phyloP scores from a whole-genome alignment of 345 rosid genomes.

The Hibiscus syriacus region DNA sequence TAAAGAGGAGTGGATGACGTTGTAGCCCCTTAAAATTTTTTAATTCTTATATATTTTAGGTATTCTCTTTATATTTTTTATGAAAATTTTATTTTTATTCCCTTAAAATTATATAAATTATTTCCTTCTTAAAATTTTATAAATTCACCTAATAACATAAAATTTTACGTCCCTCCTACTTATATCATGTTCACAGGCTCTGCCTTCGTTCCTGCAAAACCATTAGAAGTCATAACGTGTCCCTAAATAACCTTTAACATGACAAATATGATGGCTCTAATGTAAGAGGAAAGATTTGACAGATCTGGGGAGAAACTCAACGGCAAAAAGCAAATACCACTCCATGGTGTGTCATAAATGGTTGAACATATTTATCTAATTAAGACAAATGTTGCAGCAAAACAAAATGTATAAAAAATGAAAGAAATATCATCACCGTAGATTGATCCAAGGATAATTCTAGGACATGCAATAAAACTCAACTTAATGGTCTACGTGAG shows the following conservation, averaged over 20 bases:
- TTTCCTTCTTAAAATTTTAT: too few species aligned
- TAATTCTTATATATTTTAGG: too few species aligned
- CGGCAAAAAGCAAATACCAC: neutral
- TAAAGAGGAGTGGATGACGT: too few species aligned
- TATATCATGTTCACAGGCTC: too few species aligned
- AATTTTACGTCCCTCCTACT: too few species aligned
- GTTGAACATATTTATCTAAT: neutral
- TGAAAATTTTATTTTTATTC: too few species aligned
- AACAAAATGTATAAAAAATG: neutral
- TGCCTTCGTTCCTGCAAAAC: conserved; percentile 68
- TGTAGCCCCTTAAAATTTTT: too few species aligned
- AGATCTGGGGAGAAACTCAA: neutral
- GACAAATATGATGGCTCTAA: neutral
- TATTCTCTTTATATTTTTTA: too few species aligned
- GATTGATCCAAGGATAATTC: neutral
- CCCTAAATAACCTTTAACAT: neutral
- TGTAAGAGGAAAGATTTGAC: neutral
- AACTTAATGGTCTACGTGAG: neutral
- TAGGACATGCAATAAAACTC: neutral
- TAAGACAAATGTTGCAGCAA: neutral
- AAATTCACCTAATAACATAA: too few species aligned
- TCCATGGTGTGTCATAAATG: neutral
- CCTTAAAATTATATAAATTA: too few species aligned
- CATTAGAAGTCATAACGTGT: neutral
- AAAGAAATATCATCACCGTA: neutral